Evolutionary conservation across 257 asterid species (phyloP).

Genomic region (Solanum piurae): DNA sequence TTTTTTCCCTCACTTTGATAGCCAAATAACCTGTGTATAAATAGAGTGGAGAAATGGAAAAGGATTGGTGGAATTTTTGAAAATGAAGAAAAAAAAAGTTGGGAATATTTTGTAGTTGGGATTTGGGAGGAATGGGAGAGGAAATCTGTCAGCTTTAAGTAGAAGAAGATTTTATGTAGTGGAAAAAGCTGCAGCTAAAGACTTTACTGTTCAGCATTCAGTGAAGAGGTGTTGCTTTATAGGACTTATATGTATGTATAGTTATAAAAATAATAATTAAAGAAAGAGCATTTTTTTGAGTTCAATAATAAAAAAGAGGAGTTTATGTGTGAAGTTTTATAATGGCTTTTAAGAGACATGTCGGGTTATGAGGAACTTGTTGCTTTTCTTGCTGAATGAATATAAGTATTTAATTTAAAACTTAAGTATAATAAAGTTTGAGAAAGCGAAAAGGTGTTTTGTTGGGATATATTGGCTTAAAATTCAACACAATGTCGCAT

Average conservation of each 20-base stretch:
- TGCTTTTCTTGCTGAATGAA: background rate
- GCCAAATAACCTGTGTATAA: background rate
- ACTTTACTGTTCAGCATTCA: slow-evolving; percentile 18
- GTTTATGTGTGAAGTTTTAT: slow-evolving; percentile 8
- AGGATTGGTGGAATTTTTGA: background rate
- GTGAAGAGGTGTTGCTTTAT: background rate
- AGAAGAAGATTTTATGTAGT: slow-evolving; percentile 45
- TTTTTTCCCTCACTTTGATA: background rate
- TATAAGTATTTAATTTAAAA: background rate
- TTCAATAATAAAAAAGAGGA: background rate
- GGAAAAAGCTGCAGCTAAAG: slow-evolving; percentile 43
- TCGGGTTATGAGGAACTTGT: slow-evolving; percentile 33
- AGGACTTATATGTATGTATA: slow-evolving; percentile 6
- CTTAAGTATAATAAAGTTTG: background rate
- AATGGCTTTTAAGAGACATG: slow-evolving; percentile 36
- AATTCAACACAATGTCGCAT: background rate
- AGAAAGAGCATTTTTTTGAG: slow-evolving; percentile 5
- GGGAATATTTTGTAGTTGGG: slow-evolving; percentile 5
- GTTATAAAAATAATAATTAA: background rate
- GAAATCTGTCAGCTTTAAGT: slow-evolving; percentile 70
- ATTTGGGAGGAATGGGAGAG: slow-evolving; percentile 4
- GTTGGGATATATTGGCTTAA: background rate
- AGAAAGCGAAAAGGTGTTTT: background rate
- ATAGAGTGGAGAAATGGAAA: background rate
- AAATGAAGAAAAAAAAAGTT: slow-evolving; percentile 27